These are phyloP conservation scores for Elaeis guineensis DNA, from an alignment of 176 grass and related monocot genomes.

Conservation along the genomic window DNA sequence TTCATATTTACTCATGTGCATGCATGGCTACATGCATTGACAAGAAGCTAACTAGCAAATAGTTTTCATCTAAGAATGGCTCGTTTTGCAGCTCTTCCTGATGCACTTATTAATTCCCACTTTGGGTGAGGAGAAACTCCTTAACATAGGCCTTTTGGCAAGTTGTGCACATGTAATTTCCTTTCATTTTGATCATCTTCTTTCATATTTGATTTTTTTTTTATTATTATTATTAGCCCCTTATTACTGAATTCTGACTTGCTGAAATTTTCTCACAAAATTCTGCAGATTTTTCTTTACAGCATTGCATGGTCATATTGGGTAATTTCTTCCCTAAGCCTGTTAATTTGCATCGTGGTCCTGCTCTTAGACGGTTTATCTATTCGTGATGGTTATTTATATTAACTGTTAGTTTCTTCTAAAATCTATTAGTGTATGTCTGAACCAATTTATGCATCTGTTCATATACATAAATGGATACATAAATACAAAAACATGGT, in stretches of 20 bases:
- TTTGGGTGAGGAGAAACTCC: constrained; percentile 64
- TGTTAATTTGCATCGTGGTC: too few species aligned
- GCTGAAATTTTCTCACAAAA: constrained; percentile 5
- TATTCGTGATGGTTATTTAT: too few species aligned
- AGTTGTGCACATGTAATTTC: constrained; percentile 61
- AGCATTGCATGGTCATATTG: constrained; percentile 87
- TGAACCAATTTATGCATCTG: too few species aligned
- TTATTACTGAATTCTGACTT: constrained; percentile 16
- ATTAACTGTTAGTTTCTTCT: too few species aligned
- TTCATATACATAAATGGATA: too few species aligned
- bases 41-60: neutral
- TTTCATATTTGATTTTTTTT: constrained; percentile 12
- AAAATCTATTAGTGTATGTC: too few species aligned
- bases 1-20: too few species aligned
- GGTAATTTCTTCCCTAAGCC: constrained; percentile 30
- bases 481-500: too few species aligned
- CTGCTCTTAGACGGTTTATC: too few species aligned
- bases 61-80: constrained; percentile 11
- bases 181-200: neutral
- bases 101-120: constrained; percentile 73
- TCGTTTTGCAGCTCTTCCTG: constrained; percentile 55
- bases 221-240: constrained; percentile 12
- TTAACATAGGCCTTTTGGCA: constrained; percentile 70
- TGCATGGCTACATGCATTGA: too few species aligned
- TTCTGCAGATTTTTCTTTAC: constrained; percentile 82